A percentile compares a stretch with the other conserved stretches of the same genome.
These are phyloP conservation scores for Xylaria sp. DNA, from an alignment of 2,329 filamentous ascomycete species.

Conservation along the genomic window DNA sequence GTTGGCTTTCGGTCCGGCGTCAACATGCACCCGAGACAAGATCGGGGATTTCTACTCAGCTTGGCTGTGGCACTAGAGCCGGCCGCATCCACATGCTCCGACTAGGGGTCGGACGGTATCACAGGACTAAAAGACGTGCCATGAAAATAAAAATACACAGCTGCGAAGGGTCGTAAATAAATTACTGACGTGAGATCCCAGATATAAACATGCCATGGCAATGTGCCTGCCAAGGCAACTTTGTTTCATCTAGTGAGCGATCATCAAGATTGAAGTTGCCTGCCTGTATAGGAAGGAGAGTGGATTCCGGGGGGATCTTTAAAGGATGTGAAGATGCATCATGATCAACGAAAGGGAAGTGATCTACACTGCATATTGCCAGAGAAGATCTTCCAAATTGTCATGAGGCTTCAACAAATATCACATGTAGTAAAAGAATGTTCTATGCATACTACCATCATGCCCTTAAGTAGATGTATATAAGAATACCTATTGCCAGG, in stretches of 20 bases:
- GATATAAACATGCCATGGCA: neutral
- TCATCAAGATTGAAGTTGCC: conserved; percentile 10
- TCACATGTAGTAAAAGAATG: neutral
- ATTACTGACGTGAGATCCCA: neutral
- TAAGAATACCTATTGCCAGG: neutral
- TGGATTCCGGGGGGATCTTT: conserved; percentile 10
- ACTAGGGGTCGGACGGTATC: neutral
- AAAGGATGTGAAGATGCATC: conserved; percentile 3
- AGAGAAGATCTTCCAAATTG: neutral
- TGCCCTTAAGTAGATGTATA: neutral
- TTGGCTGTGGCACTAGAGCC: neutral
- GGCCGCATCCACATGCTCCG: neutral
- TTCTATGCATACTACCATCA: neutral
- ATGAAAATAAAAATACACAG: neutral
- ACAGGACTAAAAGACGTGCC: neutral
- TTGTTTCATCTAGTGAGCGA: neutral
- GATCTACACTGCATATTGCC: conserved; percentile 1
- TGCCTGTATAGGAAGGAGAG: conserved; percentile 25
- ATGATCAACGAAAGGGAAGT: conserved; percentile 16
- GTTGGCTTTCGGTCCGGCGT: neutral
- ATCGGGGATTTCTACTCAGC: neutral
- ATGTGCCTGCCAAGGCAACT: conserved; percentile 5
- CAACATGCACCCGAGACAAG: neutral
- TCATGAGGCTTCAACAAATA: conserved; percentile 2
- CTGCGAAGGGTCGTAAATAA: neutral